Evolutionary conservation across 352 stramenopile species (phyloP), one percentile per base, ranked within the genome.

Genomic region (Phytopythium helicoides): DNA sequence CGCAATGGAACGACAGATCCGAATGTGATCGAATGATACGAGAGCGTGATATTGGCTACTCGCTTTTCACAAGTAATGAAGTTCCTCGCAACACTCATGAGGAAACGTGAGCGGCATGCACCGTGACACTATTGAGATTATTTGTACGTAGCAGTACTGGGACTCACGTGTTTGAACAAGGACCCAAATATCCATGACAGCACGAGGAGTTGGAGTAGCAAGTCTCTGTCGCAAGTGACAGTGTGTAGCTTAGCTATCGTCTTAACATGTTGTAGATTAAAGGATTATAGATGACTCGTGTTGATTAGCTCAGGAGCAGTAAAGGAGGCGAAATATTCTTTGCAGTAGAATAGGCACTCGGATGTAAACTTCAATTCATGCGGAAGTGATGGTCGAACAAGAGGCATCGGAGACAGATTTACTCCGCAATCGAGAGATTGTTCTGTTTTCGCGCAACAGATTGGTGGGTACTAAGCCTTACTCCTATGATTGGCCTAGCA

Each of bases 91-190:
- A 7, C 40, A 6, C 7, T 12, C 22, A 16, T 14, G 0, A 2
- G 12, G 4, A 4, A 11, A 44, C 12, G 6, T 10, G n/a, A 16
- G 12, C n/a, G 3, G 5, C 4, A 1, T 18, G 22, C 22, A 10
- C 14, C 51, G 1, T 72, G 55, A 52, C n/a, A n/a, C n/a, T n/a
- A n/a, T n/a, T n/a, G n/a, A n/a, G 23, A 52, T 10, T 47, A 48
- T 0, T 6, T 76, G 11, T 57, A 68, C 18, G 40, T 68, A 39
- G 59, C 38, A n/a, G 63, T 63, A 16, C 23, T 66, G 11, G 62
- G 63, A 3, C 38, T 73, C 10, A 44, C 64, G 12, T 70, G 72
- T 36, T 34, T 76, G 7, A 62, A 73, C 33, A 37, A 67, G 6
- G 45, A 51, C 0, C 47, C 53, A 16, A 45, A 64, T 3, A 22